phyloP scores from a whole-genome alignment of 192 early-diverging fungal genomes.

The Thamnidium elegans region DNA sequence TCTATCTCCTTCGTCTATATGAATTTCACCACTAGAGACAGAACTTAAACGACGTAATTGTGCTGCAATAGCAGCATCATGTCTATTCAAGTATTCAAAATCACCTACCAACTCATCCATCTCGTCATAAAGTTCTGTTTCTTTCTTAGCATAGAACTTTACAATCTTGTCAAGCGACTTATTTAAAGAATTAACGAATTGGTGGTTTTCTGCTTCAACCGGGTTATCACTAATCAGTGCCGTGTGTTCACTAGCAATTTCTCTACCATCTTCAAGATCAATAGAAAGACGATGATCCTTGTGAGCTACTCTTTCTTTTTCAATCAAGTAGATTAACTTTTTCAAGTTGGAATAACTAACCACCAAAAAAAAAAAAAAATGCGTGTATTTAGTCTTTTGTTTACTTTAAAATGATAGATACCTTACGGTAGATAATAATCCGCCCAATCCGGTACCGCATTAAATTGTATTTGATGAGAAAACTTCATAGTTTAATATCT shows the following conservation, averaged over 20 bases:
- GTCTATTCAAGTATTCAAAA: constrained; percentile 44
- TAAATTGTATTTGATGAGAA: constrained; percentile 78
- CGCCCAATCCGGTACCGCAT: constrained; percentile 74
- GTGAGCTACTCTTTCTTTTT: constrained; percentile 55
- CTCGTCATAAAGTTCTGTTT: constrained; percentile 69
- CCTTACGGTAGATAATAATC: constrained; percentile 61
- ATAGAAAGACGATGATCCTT: constrained; percentile 19
- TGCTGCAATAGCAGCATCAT: constrained; percentile 20
- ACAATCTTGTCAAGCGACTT: constrained; percentile 82
- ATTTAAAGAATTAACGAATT: constrained; percentile 78
- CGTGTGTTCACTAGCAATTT: constrained; percentile 29
- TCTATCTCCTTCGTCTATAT: not conserved
- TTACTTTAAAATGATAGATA: not conserved
- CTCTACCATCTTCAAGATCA: constrained; percentile 33
- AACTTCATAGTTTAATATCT: constrained; percentile 66
- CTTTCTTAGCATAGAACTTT: constrained; percentile 80
- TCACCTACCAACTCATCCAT: constrained; percentile 63
- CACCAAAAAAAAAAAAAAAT: constrained; percentile 5
- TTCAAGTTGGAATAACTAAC: constrained; percentile 73
- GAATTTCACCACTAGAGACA: not conserved
- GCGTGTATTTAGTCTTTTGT: constrained; percentile 1
- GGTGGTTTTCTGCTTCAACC: constrained; percentile 37
- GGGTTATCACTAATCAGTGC: constrained; percentile 31
- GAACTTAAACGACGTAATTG: not conserved
- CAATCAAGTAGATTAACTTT: constrained; percentile 73